phyloP scores from a whole-genome alignment of 2,329 filamentous ascomycete genomes.

The Colletotrichum liriopes region DNA sequence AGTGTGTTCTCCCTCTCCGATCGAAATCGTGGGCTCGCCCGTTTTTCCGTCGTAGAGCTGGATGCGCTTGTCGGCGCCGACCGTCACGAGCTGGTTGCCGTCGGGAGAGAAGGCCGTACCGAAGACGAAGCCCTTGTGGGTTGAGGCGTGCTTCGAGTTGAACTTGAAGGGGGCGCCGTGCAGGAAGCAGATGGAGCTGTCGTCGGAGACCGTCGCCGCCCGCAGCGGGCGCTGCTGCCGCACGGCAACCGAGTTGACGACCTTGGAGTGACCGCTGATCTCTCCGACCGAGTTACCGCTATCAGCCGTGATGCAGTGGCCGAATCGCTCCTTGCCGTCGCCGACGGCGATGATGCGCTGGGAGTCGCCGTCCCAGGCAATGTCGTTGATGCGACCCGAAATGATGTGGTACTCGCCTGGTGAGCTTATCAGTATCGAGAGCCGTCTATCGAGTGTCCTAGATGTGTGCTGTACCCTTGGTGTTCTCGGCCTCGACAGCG shows the following conservation, averaged over 20 bases:
- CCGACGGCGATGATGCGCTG: conserved; percentile 97
- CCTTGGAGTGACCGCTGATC: conserved; percentile 90
- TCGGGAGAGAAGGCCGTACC: conserved; percentile 93
- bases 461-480: conserved; percentile 72
- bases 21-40: conserved; percentile 83
- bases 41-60: conserved; percentile 98
- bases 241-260: conserved; percentile 92
- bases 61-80: conserved; percentile 92
- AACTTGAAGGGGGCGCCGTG: conserved; percentile 98
- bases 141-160: conserved; percentile 82
- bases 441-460: neutral
- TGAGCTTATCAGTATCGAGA: conserved; percentile 20
- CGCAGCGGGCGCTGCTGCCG: conserved; percentile 91
- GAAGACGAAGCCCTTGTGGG: conserved; percentile 92
- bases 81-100: conserved; percentile 84
- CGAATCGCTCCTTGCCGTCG: conserved; percentile 93
- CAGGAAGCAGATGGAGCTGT: conserved; percentile 91
- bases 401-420: conserved; percentile 92
- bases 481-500: conserved; percentile 85
- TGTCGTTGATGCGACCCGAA: conserved; percentile 93
- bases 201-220: conserved; percentile 92
- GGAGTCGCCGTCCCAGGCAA: conserved; percentile 97
- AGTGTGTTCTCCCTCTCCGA: conserved; percentile 88
- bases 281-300: conserved; percentile 97
- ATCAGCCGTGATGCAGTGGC: conserved; percentile 94